These are phyloP conservation scores for Sphaerosporella brunnea DNA, from an alignment of 495 filamentous ascomycete genomes.

Conservation along the genomic window DNA sequence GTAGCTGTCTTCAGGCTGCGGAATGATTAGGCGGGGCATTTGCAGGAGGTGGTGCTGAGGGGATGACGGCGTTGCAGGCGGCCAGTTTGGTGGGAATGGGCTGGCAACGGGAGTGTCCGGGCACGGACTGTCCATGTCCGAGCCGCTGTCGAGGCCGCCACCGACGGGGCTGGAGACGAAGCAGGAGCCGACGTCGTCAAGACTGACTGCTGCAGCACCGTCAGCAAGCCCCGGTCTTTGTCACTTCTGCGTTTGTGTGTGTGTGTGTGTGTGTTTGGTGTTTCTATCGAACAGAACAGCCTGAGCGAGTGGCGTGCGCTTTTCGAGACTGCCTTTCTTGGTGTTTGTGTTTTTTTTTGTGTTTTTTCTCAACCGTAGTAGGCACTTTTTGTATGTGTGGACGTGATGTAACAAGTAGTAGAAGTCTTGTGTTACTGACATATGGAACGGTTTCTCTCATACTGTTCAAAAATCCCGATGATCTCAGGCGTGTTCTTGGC, in stretches of 20 bases:
- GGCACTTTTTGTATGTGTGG: not conserved
- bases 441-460: constrained; percentile 8
- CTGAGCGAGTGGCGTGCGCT: no score
- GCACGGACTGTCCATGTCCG: not conserved
- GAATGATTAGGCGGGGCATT: not conserved
- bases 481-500: constrained; percentile 24
- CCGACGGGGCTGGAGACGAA: no score
- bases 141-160: not conserved
- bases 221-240: not conserved
- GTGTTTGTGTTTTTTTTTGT: not conserved
- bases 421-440: not conserved
- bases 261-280: not conserved
- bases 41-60: not conserved
- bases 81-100: not conserved
- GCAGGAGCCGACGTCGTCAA: not conserved
- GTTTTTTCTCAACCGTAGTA: not conserved
- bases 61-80: not conserved
- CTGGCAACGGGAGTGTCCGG: not conserved
- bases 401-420: no score
- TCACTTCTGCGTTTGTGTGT: not conserved
- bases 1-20: not conserved
- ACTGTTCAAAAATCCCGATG: constrained; percentile 18
- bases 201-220: not conserved
- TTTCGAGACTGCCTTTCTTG: no score
- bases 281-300: no score